Conservation (phyloP, 1,284 basidiomycete genomes). For the Trichosporon sp. region DNA sequence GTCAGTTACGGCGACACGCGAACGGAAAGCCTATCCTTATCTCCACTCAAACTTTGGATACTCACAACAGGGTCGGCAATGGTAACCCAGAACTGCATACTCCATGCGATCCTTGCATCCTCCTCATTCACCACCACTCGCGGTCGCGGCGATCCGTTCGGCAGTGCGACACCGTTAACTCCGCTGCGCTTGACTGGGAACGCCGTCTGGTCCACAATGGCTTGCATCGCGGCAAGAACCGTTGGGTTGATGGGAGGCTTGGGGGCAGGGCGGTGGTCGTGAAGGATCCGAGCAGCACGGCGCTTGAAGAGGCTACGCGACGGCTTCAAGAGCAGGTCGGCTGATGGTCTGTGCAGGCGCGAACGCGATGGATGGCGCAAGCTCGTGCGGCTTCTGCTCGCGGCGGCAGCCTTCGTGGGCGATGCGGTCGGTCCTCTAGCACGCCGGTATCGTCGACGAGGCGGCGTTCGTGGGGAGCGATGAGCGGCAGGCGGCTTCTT, state of each 20-base stretch:
- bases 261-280: constrained; percentile 22
- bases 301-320: constrained; percentile 17
- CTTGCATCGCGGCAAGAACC: constrained; percentile 12
- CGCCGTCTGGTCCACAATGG: constrained; percentile 16
- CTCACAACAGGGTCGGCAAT: constrained; percentile 53
- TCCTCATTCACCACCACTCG: constrained; percentile 27
- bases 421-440: constrained; percentile 7
- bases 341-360: constrained; percentile 13
- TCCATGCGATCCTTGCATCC: constrained; percentile 52
- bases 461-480: constrained; percentile 5
- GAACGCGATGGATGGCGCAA: constrained; percentile 16
- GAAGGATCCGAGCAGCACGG: constrained; percentile 14
- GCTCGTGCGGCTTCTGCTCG: constrained; percentile 19
- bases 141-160: constrained; percentile 15
- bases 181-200: constrained; percentile 7
- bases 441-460: constrained; percentile 9
- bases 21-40: neutral
- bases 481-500: neutral
- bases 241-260: constrained; percentile 20
- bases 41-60: neutral
- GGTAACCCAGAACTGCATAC: constrained; percentile 55
- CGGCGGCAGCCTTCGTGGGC: neutral
- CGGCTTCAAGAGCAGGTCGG: neutral
- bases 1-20: constrained; percentile 17
- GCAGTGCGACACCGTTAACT: neutral